These are phyloP conservation scores for Thielaviopsis euricoi DNA, from an alignment of 2,329 filamentous ascomycete species.

Conservation along the genomic window DNA sequence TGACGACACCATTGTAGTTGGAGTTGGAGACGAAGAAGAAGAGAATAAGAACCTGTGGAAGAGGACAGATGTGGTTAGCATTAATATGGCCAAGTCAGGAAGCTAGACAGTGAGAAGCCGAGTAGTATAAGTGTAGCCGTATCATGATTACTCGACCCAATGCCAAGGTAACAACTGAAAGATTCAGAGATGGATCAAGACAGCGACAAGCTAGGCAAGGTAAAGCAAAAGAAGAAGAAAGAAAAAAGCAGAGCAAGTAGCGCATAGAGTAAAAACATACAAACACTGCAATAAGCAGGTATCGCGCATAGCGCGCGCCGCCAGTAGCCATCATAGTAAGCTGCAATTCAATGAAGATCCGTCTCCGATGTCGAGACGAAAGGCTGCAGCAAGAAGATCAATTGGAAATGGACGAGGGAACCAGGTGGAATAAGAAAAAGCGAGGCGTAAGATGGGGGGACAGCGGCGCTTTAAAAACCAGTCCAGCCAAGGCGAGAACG, in stretches of 20 bases:
- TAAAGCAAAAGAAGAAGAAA: too few relatives aligned
- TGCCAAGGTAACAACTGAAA: not conserved
- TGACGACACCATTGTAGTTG: slow-evolving; percentile 24
- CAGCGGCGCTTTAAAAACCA: slow-evolving; percentile 6
- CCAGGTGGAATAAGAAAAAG: not conserved
- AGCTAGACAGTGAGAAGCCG: not conserved
- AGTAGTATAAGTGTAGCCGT: not conserved
- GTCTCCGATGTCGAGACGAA: not conserved
- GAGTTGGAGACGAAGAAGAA: slow-evolving; percentile 66
- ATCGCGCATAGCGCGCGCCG: slow-evolving; percentile 58
- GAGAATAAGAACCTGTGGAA: slow-evolving; percentile 41
- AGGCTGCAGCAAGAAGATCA: not conserved
- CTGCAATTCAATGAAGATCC: not conserved
- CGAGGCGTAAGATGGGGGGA: not conserved
- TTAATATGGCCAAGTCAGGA: slow-evolving; percentile 5
- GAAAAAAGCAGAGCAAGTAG: too few relatives aligned
- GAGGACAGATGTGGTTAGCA: slow-evolving; percentile 13
- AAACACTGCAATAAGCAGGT: slow-evolving; percentile 67
- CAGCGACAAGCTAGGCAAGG: slow-evolving; percentile 10
- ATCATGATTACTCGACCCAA: not conserved
- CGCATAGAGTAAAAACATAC: slow-evolving; percentile 34
- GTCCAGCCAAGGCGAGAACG: not conserved
- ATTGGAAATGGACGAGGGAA: not conserved
- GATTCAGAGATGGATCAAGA: not conserved
- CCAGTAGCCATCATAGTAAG: slow-evolving; percentile 42